Percentiles rank a stretch among this genome's conserved stretches.
Conservation (phyloP, 2,329 filamentous ascomycete species). For the Ilyonectria robusta region DNA sequence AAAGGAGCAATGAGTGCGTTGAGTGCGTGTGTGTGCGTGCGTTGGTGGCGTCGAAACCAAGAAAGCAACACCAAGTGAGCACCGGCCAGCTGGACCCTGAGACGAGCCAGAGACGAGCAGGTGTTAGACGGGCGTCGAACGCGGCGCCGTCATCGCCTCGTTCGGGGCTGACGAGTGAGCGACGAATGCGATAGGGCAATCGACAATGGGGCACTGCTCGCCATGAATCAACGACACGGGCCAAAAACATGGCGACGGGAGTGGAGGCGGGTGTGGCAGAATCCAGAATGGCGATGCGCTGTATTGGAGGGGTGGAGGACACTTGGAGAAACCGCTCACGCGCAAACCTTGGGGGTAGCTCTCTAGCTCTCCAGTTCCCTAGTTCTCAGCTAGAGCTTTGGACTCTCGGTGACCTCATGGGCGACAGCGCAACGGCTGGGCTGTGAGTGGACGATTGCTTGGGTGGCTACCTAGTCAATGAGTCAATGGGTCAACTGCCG, state of each 20-base stretch:
- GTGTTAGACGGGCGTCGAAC: conserved; percentile 28
- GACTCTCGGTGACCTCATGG: conserved; percentile 24
- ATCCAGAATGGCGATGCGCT: conserved; percentile 24
- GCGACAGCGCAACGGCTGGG: conserved; percentile 16
- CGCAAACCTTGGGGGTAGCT: conserved; percentile 11
- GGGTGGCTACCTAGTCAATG: too few relatives aligned
- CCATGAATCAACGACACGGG: conserved; percentile 19
- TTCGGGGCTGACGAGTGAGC: conserved; percentile 41
- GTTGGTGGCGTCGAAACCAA: conserved; percentile 2
- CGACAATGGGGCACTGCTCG: conserved; percentile 15
- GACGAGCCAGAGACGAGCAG: not conserved
- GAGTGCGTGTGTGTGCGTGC: not conserved
- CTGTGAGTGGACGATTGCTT: too few relatives aligned
- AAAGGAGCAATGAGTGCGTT: conserved; percentile 30
- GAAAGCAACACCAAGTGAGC: not conserved
- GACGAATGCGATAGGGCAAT: conserved; percentile 23
- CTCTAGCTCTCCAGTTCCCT: not conserved
- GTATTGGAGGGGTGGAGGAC: not conserved
- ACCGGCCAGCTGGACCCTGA: not conserved
- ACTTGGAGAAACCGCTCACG: not conserved
- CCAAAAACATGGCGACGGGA: conserved; percentile 30
- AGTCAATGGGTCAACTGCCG: not conserved
- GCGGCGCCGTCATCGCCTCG: conserved; percentile 38
- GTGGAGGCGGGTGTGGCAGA: conserved; percentile 39
- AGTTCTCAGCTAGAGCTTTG: conserved; percentile 8